A percentile compares a stretch with the other conserved stretches of the same genome.
phyloP scores from a whole-genome alignment of 2,329 filamentous ascomycete species.

The Hansfordia pulvinata region DNA sequence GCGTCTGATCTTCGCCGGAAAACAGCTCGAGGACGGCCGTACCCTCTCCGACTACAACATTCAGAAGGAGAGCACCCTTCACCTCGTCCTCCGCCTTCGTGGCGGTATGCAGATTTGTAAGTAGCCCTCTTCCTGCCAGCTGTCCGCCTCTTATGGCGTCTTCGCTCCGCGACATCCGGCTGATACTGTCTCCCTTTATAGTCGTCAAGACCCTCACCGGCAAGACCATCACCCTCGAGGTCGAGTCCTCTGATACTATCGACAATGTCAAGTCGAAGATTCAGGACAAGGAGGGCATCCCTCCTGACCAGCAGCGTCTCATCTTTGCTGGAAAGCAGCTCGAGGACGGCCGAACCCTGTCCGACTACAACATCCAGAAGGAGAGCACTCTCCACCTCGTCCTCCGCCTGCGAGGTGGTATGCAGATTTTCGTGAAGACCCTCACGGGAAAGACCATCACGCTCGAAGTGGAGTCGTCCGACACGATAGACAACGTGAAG shows the following conservation, averaged over 20 bases:
- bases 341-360: slow-evolving; percentile 82
- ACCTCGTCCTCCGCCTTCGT: slow-evolving; percentile 60
- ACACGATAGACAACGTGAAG: slow-evolving; percentile 93
- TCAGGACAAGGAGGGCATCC: slow-evolving; percentile 95
- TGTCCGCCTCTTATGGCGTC: background rate
- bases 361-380: slow-evolving; percentile 94
- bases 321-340: slow-evolving; percentile 96
- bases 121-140: slow-evolving; percentile 9
- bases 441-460: slow-evolving; percentile 91
- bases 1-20: slow-evolving; percentile 64
- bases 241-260: slow-evolving; percentile 81
- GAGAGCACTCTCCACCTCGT: slow-evolving; percentile 77
- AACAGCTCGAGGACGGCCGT: slow-evolving; percentile 34
- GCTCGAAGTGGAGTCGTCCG: slow-evolving; percentile 74
- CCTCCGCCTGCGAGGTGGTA: slow-evolving; percentile 77
- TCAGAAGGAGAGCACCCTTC: slow-evolving; percentile 54
- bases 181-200: no score
- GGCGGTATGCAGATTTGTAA: slow-evolving; percentile 54
- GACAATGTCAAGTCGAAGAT: slow-evolving; percentile 97
- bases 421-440: slow-evolving; percentile 83
- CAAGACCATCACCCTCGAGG: slow-evolving; percentile 88
- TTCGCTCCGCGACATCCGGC: no score
- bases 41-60: slow-evolving; percentile 44
- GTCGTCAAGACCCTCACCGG: slow-evolving; percentile 78
- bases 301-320: slow-evolving; percentile 87